Evolutionary conservation across 164 flowering plant species (phyloP).

Genomic region (Amborella trichopoda): DNA sequence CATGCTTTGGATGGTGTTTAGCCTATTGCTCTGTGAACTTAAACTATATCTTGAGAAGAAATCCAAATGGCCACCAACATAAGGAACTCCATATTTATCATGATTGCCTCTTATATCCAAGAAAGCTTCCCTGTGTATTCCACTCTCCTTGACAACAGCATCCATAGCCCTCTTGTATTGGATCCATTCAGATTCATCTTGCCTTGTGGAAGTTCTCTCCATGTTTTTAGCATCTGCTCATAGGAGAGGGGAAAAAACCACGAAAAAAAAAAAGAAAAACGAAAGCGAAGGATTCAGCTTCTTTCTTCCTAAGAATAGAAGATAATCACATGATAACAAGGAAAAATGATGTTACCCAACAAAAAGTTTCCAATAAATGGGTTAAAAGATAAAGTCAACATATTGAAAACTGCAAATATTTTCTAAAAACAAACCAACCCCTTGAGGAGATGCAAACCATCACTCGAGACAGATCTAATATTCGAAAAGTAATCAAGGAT

Average conservation of each 20-base stretch:
- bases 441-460: no score
- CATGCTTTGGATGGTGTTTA: conserved; percentile 10
- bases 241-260: not conserved
- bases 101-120: conserved; percentile 15
- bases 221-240: conserved; percentile 12
- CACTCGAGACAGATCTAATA: no score
- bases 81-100: conserved; percentile 15
- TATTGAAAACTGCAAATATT: no score
- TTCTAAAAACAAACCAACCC: no score
- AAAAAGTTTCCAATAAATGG: no score
- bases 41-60: conserved; percentile 15
- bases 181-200: conserved; percentile 11
- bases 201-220: conserved; percentile 11
- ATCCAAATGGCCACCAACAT: conserved; percentile 10
- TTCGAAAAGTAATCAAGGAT: no score
- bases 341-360: no score
- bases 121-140: conserved; percentile 8
- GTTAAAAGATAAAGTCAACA: no score
- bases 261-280: not conserved
- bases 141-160: conserved; percentile 8
- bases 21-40: conserved; percentile 11
- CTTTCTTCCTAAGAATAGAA: no score
- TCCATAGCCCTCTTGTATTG: conserved; percentile 12
- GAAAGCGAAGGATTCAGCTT: not conserved
- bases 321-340: no score